Evolutionary conservation across 805 yeast species (phyloP).

Genomic region (Saccharomycopsis fermentans): DNA sequence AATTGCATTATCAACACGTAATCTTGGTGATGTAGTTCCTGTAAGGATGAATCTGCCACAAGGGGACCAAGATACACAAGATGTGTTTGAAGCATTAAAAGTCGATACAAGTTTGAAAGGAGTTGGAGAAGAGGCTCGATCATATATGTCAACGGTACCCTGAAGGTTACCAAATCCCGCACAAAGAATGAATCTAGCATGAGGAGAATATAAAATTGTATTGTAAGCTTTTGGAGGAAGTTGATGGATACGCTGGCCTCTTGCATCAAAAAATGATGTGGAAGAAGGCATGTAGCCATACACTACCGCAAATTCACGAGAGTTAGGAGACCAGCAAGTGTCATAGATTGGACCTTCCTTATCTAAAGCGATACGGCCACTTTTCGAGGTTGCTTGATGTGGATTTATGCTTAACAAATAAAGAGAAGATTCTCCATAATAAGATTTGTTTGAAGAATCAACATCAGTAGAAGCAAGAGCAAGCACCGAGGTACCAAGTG

Average conservation of each 20-base stretch:
- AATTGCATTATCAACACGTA: constrained; percentile 92
- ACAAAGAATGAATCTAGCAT: constrained; percentile 79
- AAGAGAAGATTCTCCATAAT: constrained; percentile 92
- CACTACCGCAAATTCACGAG: constrained; percentile 93
- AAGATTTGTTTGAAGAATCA: constrained; percentile 85
- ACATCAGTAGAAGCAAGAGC: constrained; percentile 95
- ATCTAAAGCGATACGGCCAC: constrained; percentile 76
- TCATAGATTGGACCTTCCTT: constrained; percentile 89
- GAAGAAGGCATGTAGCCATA: constrained; percentile 97
- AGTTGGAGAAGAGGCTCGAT: constrained; percentile 50
- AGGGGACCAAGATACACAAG: constrained; percentile 97
- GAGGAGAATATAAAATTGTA: constrained; percentile 87
- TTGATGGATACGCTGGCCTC: constrained; percentile 79
- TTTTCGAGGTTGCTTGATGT: constrained; percentile 65
- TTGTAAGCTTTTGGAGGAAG: constrained; percentile 84
- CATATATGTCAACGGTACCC: constrained; percentile 92
- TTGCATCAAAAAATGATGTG: constrained; percentile 86
- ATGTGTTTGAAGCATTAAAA: constrained; percentile 87
- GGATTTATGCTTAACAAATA: constrained; percentile 66
- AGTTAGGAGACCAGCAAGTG: constrained; percentile 92
- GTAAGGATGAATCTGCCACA: constrained; percentile 89
- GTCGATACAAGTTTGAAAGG: constrained; percentile 70
- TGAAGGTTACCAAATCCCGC: constrained; percentile 98
- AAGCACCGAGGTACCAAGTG: constrained; percentile 84
- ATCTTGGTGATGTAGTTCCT: constrained; percentile 94